Conservation (phyloP, 192 early-diverging fungal species). For the Backusella australiensis region DNA sequence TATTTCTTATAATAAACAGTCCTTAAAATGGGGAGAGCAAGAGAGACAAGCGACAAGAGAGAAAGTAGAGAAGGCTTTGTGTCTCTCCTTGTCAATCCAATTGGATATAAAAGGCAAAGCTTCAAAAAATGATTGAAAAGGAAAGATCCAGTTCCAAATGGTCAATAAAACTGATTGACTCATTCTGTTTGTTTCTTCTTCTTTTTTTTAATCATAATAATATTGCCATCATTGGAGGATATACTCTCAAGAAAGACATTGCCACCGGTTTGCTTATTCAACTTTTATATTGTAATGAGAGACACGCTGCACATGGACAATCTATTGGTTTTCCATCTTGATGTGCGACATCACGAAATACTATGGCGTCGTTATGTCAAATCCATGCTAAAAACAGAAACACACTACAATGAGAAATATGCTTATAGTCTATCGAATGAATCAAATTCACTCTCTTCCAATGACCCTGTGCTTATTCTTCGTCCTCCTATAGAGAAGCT, state of each 20-base stretch:
- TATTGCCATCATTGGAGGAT: slow-evolving; percentile 63
- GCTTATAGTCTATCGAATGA: not conserved
- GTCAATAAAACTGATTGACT: not conserved
- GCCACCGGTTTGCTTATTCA: slow-evolving; percentile 70
- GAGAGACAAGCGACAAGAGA: not conserved
- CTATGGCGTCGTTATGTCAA: slow-evolving; percentile 56
- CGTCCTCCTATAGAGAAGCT: not conserved
- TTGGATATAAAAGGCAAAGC: not conserved
- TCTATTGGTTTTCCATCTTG: slow-evolving; percentile 73
- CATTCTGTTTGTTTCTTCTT: not conserved
- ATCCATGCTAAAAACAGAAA: slow-evolving; percentile 27
- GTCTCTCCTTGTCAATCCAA: not conserved
- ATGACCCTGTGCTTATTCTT: not conserved
- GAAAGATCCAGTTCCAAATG: not conserved
- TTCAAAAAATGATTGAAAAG: not conserved
- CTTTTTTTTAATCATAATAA: not conserved
- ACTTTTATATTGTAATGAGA: slow-evolving; percentile 71
- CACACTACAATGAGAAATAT: not conserved
- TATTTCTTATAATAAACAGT: not conserved
- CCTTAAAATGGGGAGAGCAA: not conserved
- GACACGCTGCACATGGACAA: slow-evolving; percentile 58
- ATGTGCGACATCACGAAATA: slow-evolving; percentile 67
- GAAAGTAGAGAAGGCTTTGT: not conserved
- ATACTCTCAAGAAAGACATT: slow-evolving; percentile 63
- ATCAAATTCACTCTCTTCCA: not conserved